Percentiles rank a stretch among this genome's conserved stretches.
Evolutionary conservation across 345 rosid genomes (phyloP).

Genomic region (Bruguiera parviflora): DNA sequence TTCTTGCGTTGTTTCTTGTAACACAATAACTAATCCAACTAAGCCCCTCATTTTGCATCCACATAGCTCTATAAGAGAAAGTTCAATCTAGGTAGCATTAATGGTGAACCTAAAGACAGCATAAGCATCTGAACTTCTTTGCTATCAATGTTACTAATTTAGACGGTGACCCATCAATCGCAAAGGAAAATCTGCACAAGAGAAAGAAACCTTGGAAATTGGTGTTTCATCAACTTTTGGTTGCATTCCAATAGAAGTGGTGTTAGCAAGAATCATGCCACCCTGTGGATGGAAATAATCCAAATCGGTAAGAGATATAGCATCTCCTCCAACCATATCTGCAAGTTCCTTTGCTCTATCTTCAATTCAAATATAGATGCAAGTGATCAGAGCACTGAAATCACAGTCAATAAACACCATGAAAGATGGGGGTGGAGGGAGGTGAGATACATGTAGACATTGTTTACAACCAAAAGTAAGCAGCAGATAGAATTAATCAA

Average conservation of each 20-base stretch:
- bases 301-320: conserved; percentile 71
- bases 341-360: conserved; percentile 79
- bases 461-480: too few species aligned
- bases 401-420: too few species aligned
- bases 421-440: too few species aligned
- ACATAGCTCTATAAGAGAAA: background rate
- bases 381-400: background rate
- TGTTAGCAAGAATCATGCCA: conserved; percentile 88
- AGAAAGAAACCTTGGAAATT: conserved; percentile 56
- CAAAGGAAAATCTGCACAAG: background rate
- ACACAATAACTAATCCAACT: background rate
- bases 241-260: conserved; percentile 95
- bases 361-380: conserved; percentile 29
- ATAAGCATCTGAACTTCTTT: background rate
- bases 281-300: conserved; percentile 62
- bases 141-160: background rate
- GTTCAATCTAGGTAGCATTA: background rate
- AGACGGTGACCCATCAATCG: background rate
- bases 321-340: conserved; percentile 64
- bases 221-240: conserved; percentile 90
- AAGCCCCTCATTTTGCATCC: background rate
- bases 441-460: too few species aligned
- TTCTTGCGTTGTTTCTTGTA: background rate
- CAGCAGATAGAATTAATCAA: too few species aligned
- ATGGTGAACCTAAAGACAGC: background rate